Percentiles rank a stretch among this genome's conserved stretches.
These are phyloP conservation scores for Tetrahymena elliotti DNA, from an alignment of 73 alveolate genomes.

Conservation along the genomic window DNA sequence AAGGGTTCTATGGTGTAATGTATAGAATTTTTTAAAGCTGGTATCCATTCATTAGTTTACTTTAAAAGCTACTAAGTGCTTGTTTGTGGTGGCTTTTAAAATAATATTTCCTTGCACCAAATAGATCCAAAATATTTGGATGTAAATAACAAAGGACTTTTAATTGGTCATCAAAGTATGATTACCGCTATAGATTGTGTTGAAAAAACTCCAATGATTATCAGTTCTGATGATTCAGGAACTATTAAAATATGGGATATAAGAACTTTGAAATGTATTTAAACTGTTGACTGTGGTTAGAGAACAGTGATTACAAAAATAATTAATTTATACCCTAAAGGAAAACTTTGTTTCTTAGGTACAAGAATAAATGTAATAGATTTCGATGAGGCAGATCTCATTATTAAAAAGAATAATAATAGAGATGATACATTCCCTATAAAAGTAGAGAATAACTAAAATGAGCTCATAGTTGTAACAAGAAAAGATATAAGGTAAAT, in stretches of 20 bases:
- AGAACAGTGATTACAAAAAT: conserved; percentile 19
- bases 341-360: conserved; percentile 15
- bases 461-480: conserved; percentile 19
- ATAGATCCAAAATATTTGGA: conserved; percentile 34
- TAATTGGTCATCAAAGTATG: conserved; percentile 36
- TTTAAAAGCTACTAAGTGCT: conserved; percentile 17
- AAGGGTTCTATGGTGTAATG: conserved; percentile 15
- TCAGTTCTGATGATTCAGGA: conserved; percentile 39
- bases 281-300: conserved; percentile 28
- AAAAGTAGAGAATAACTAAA: conserved; percentile 16
- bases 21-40: conserved; percentile 11
- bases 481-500: conserved; percentile 16
- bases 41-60: conserved; percentile 20
- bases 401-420: not conserved
- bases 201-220: conserved; percentile 28
- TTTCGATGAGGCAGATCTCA: conserved; percentile 14
- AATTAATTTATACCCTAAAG: conserved; percentile 2
- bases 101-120: conserved; percentile 17
- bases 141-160: conserved; percentile 18
- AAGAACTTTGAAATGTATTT: conserved; percentile 16
- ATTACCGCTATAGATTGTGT: conserved; percentile 8
- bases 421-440: conserved; percentile 16
- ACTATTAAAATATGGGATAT: conserved; percentile 41
- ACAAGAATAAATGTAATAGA: conserved; percentile 18
- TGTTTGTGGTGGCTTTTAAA: conserved; percentile 28